Evolutionary conservation across 345 rosid genomes (phyloP).

Genomic region (Populus simonii): DNA sequence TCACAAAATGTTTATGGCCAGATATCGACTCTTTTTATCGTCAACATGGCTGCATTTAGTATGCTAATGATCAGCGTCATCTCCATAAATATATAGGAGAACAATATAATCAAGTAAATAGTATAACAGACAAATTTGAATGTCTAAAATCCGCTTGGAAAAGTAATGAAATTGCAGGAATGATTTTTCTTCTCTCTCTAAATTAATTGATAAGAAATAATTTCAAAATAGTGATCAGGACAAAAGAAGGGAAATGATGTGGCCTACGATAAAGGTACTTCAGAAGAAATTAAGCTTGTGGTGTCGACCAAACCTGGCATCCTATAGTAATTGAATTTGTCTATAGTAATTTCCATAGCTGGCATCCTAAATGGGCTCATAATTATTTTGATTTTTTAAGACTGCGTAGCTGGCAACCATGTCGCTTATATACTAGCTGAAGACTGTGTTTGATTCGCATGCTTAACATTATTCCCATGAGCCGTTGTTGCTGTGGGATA

Average conservation of each 20-base stretch:
- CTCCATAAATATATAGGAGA: not conserved
- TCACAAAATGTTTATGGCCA: too few species aligned
- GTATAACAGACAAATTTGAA: too few species aligned
- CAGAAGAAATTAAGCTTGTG: slow-evolving; percentile 19
- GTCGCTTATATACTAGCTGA: not conserved
- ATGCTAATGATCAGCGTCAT: too few species aligned
- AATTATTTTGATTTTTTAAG: not conserved
- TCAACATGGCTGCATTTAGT: not conserved
- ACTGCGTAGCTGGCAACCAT: slow-evolving; percentile 11
- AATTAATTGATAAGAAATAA: too few species aligned
- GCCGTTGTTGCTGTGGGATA: not conserved
- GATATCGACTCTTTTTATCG: not conserved
- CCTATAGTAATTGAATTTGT: not conserved
- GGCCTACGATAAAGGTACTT: slow-evolving; percentile 1
- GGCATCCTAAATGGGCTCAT: slow-evolving; percentile 2
- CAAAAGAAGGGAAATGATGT: slow-evolving; percentile 13
- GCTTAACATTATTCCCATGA: not conserved
- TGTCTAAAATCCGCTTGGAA: too few species aligned
- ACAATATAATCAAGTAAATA: too few species aligned
- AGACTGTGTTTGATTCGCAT: not conserved
- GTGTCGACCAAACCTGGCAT: slow-evolving; percentile 12
- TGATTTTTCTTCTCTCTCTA: not conserved
- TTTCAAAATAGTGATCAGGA: not conserved
- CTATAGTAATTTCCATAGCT: not conserved
- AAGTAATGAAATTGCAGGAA: too few species aligned